Evolutionary conservation across 2,329 filamentous ascomycete species (phyloP).

Genomic region (Monilinia fructigena): DNA sequence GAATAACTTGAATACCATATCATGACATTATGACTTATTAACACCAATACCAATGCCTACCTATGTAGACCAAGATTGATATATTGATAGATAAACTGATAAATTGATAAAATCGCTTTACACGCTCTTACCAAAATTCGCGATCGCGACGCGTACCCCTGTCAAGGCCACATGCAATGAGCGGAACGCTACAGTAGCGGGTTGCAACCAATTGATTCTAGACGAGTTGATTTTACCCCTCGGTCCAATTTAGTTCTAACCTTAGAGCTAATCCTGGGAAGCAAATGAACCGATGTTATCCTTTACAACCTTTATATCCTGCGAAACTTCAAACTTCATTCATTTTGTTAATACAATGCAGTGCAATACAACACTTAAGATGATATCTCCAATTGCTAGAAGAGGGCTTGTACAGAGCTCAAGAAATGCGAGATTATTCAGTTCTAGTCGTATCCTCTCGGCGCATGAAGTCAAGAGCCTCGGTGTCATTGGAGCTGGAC

Average conservation of each 20-base stretch:
- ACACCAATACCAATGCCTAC: not conserved
- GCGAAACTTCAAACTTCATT: not conserved
- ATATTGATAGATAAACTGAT: not conserved
- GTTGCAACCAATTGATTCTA: too few relatives aligned
- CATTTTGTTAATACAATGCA: not conserved
- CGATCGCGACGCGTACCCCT: slow-evolving; percentile 22
- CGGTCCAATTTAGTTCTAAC: not conserved
- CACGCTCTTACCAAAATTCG: slow-evolving; percentile 25
- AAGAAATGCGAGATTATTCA: slow-evolving; percentile 57
- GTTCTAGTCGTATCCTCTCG: slow-evolving; percentile 59
- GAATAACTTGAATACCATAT: not conserved
- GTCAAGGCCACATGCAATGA: not conserved
- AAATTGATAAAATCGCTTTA: slow-evolving; percentile 29
- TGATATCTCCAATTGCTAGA: slow-evolving; percentile 36
- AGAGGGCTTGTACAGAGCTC: slow-evolving; percentile 31
- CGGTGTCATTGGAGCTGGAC: slow-evolving; percentile 90
- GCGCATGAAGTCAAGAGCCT: slow-evolving; percentile 79
- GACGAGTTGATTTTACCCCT: slow-evolving; percentile 20
- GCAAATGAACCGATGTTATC: slow-evolving; percentile 3
- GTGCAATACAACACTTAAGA: slow-evolving; percentile 25
- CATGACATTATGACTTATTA: slow-evolving; percentile 11
- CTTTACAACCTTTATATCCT: not conserved
- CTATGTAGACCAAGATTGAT: too few relatives aligned
- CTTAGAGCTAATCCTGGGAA: slow-evolving; percentile 15
- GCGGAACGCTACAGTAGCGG: not conserved